Percentiles rank a stretch among this genome's conserved stretches.
phyloP scores from a whole-genome alignment of 768 basidiomycete genomes.

The Boletus barrowsii region DNA sequence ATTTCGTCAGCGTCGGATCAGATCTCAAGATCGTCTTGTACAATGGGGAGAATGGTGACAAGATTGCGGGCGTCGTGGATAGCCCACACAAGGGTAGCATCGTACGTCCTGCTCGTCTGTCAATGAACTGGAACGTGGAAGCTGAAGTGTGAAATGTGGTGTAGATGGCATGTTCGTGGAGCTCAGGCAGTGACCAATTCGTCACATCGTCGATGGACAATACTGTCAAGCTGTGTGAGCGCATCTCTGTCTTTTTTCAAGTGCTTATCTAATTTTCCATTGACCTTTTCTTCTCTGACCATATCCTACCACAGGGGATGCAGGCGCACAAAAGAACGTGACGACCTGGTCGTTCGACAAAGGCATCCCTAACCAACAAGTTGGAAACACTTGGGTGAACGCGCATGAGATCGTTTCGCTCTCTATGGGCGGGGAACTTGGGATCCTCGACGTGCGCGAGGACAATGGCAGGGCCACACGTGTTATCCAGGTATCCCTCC shows the following conservation, averaged over 20 bases:
- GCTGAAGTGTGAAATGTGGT: neutral
- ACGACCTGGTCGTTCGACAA: conserved; percentile 72
- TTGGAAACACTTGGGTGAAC: conserved; percentile 83
- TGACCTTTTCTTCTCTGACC: neutral
- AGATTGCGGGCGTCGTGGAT: conserved; percentile 63
- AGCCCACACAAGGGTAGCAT: conserved; percentile 72
- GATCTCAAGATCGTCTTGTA: conserved; percentile 87
- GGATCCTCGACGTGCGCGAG: conserved; percentile 72
- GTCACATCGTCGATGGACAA: conserved; percentile 86
- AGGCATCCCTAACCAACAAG: conserved; percentile 78
- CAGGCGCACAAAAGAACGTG: conserved; percentile 61
- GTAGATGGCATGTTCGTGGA: conserved; percentile 80
- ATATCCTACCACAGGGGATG: conserved; percentile 61
- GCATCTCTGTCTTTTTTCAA: neutral
- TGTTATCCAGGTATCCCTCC: conserved; percentile 53
- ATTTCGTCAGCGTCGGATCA: conserved; percentile 86
- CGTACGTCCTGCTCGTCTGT: conserved; percentile 41
- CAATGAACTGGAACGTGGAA: neutral
- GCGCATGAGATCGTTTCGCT: conserved; percentile 73
- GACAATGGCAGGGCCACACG: conserved; percentile 56
- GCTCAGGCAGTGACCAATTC: conserved; percentile 65
- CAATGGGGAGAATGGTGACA: conserved; percentile 86
- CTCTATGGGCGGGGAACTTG: conserved; percentile 78
- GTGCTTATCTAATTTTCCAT: neutral
- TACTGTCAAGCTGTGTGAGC: conserved; percentile 78